Conservation (phyloP, 2,329 filamentous ascomycete genomes). For the Arthroderma sp. region DNA sequence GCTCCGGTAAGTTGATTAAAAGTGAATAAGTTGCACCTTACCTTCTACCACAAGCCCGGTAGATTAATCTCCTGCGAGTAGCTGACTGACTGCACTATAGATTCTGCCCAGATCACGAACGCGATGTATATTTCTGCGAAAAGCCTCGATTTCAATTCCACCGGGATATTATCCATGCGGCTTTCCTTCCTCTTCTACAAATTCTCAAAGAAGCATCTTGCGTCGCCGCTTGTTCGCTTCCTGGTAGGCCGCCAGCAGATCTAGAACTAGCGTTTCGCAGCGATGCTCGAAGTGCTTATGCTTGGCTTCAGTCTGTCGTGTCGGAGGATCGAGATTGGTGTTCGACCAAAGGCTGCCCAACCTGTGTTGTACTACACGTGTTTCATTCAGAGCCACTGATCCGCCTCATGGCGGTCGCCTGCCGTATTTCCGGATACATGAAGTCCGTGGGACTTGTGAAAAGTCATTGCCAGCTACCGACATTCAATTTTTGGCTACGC, state of each 20-base stretch:
- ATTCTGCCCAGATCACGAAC: slow-evolving; percentile 25
- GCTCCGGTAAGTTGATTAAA: too few species aligned
- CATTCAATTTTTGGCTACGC: slow-evolving; percentile 27
- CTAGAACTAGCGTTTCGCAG: slow-evolving; percentile 45
- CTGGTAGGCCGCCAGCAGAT: slow-evolving; percentile 36
- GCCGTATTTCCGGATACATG: slow-evolving; percentile 25
- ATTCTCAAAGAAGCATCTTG: slow-evolving; percentile 43
- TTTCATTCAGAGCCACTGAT: slow-evolving; percentile 33
- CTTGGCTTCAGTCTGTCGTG: slow-evolving; percentile 48
- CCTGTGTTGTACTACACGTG: slow-evolving; percentile 30
- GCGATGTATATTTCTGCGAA: slow-evolving; percentile 18
- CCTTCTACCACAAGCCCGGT: too few species aligned
- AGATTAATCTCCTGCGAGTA: too few species aligned
- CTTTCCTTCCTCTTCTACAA: slow-evolving; percentile 45
- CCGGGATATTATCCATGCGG: slow-evolving; percentile 46
- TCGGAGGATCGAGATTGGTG: slow-evolving; percentile 46
- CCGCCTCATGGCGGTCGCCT: slow-evolving; percentile 30
- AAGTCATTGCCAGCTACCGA: slow-evolving; percentile 13
- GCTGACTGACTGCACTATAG: slow-evolving; percentile 9
- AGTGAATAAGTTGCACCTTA: too few species aligned
- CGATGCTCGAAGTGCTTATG: slow-evolving; percentile 43
- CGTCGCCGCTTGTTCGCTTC: slow-evolving; percentile 38
- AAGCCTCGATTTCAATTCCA: slow-evolving; percentile 35
- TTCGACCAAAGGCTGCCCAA: slow-evolving; percentile 42
- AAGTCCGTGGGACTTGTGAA: slow-evolving; percentile 16